Base-by-base conservation (phyloP, 768 basidiomycete genomes). In the Xerocomellus amylosporus region DNA sequence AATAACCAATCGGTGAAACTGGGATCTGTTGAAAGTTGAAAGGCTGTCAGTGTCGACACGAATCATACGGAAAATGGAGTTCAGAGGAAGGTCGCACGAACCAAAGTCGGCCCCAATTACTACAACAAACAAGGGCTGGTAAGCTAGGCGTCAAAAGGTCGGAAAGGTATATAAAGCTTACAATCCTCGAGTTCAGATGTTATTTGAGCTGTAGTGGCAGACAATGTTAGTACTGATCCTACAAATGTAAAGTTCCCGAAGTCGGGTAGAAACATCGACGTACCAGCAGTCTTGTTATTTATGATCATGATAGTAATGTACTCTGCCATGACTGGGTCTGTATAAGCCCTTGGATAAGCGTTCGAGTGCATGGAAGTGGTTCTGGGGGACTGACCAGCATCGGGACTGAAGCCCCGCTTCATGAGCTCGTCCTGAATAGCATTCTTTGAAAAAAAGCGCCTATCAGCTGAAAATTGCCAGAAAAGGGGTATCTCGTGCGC, bases 231-330 rank as follows among this genome's bases (percentile, higher is more conserved):
- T 39, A 42, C 30, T 26, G 28, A 44, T 28, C 22, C n/a, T 14
- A 8, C 20, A 15, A 31, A 30, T 19, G 20, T 28, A 30, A 30
- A 33, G 36, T 46, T 19, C 34, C 24, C 22, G n/a, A 19, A 19
- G 28, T n/a, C 20, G 36, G 12, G 26, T 28, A 38, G 37, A 24
- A 53, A 15, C 36, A 30, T 40, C 15, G 41, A 74, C 85, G 33
- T 62, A 87, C 90, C 81, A 58, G 83, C 71, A 54, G 87, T 86
- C 77, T 94, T 95, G 72, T 90, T 89, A 68, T 95, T 95, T 60
- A 93, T 93, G 44, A 95, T 82, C 93, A 95, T 93, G 55, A 95
- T 95, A 19, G 90, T 92, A 53, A 94, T 92, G 64, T 93, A 95
- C 71, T 95, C 93, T 3, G 92, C 90, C 90, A 94, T 93, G 62